These are phyloP conservation scores for Kandelia obovata DNA, from an alignment of 345 rosid genomes.

Conservation along the genomic window DNA sequence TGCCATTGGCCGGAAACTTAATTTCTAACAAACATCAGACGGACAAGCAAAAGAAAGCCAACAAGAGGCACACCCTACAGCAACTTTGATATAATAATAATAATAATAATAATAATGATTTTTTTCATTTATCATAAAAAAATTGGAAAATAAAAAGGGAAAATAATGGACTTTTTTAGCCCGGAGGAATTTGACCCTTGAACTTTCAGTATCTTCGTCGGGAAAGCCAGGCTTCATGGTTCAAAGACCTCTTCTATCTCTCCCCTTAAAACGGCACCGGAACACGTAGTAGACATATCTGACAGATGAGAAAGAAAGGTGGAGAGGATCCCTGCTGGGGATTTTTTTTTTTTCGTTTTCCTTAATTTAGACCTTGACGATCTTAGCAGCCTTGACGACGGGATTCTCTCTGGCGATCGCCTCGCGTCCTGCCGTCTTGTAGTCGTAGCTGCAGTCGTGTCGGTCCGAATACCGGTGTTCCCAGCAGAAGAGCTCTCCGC, in stretches of 20 bases:
- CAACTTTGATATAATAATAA: no score
- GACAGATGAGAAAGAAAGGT: background rate
- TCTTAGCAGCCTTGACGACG: slow-evolving; percentile 94
- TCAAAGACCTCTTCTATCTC: background rate
- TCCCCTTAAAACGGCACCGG: slow-evolving; percentile 4
- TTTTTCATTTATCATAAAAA: slow-evolving; percentile 25
- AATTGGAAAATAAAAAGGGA: background rate
- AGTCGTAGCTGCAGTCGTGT: slow-evolving; percentile 90
- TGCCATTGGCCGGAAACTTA: slow-evolving; percentile 20
- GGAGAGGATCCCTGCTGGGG: slow-evolving; percentile 15
- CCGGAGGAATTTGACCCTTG: slow-evolving; percentile 9
- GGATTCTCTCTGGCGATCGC: slow-evolving; percentile 94
- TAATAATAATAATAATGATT: slow-evolving; percentile 17
- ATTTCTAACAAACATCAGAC: background rate
- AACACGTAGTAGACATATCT: no score
- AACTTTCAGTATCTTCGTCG: background rate
- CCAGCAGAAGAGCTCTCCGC: slow-evolving; percentile 91
- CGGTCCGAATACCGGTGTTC: slow-evolving; percentile 96
- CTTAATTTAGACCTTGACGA: slow-evolving; percentile 56
- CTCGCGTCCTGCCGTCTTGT: slow-evolving; percentile 88
- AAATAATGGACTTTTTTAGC: slow-evolving; percentile 26
- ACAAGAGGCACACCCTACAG: no score
- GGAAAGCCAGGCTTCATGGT: background rate
- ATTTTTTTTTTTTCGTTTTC: background rate
- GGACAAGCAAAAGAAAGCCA: background rate